Evolutionary conservation across 192 early-diverging fungal species (phyloP), one percentile per base, ranked within the genome.

Genomic region (Podila verticillata): DNA sequence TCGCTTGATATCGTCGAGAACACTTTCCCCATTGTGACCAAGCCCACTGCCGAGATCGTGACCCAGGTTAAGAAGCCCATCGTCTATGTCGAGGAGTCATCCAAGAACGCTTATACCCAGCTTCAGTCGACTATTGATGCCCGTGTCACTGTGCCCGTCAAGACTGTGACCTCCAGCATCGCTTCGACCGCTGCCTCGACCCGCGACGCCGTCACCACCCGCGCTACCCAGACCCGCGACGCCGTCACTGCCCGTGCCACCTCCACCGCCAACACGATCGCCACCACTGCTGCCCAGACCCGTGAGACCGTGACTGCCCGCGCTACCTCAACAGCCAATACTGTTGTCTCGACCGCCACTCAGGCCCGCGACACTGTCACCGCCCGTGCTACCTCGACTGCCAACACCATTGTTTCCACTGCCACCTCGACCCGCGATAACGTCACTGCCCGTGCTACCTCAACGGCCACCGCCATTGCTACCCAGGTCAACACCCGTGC

Each of bases 1-100:
- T 91, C 91, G 13, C 80, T 94, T 19, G 90, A 91, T 60, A 47
- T 86, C n/a, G 64, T 94, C 24, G 92, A 92, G 64, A 64, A 82
- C 24, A 84, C 73, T 44, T 91, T 90, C 70, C 90, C 91, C 20
- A 85, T 89, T 57, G 83, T 92, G 31, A 85, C 75, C 32, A 81
- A 87, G 70, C 89, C 89, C 61, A 92, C 91, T 0, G 66, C 72
- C 30, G 89, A 91, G 59, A 83, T 94, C 30, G 69, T 94, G 48
- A 82, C 82, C 32, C 81, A 83, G 20, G 84, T 92, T 35, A 89
- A 86, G 70, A 75, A 82, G 36, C 83, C 87, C 19, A 66, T 66
- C 47, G 65, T 62, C 30, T 74, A 54, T 44, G 72, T 74, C 30
- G 64, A 74, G 13, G 72, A 74, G 56, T 74, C 72, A n/a, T 74